Base-by-base conservation (phyloP, 495 filamentous ascomycete species). In the Aspergillus cavernicola region DNA sequence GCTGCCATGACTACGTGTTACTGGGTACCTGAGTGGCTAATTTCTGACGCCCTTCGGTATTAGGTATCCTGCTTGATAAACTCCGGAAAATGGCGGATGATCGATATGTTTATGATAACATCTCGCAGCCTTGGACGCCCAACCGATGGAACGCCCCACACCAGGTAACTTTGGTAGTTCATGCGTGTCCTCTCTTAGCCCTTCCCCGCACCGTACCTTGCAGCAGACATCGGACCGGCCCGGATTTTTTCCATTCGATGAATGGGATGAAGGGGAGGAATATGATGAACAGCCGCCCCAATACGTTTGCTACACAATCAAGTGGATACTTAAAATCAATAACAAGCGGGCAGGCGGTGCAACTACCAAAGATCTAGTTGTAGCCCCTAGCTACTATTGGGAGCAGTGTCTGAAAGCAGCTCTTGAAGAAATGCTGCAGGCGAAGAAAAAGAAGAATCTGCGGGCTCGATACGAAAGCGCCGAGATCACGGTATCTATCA, bases 251-350 rank as follows among this genome's bases (percentile, higher is more conserved):
- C 37, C 37, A 9, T 40, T 40, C 10, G 16, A 40, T 40, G 16
- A 40, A 40, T 40, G 19, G 37, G 37, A 40, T 5, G 37, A 40
- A 12, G 37, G 37, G 19, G 37, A 40, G 37, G 42, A 45, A 45
- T 45, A 45, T 31, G 24, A 45, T 15, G 6, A 31, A 45, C 37
- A 40, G 23, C 42, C 22, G 16, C 22, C 28, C 15, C 24, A 45
- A 29, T 45, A 45, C 13, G 37, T 40, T 19, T 40, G 37, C 37
- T 40, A 40, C 37, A 40, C 18, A 40, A 29, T 45, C 15, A 45
- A 45, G 28, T 29, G 42, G 42, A 45, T 29, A 32, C 42, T 45
- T 29, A 15, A 13, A 29, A 10, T 45, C 6, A 45, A 45, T 32
- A 45, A 45, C 42, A 29, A 45, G 42, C 42, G n/a, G 22, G 42